Conservation (phyloP, 257 asterid genomes). For the Dorcoceras hygrometricum region DNA sequence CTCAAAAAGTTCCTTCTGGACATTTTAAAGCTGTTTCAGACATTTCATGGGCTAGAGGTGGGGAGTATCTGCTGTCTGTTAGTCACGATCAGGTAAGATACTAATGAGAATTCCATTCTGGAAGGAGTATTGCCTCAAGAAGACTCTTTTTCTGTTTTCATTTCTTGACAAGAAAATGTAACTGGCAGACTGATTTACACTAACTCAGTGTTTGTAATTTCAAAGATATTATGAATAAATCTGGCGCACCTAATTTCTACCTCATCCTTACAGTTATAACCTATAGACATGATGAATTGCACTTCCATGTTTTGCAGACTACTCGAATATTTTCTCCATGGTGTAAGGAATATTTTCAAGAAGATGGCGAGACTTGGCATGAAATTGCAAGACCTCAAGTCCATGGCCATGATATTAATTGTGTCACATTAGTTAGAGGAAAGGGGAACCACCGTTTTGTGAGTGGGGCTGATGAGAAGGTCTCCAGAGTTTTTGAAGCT, state of each 20-base stretch:
- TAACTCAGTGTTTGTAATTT: background rate
- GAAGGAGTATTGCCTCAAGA: background rate
- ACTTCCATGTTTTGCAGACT: constrained; percentile 54
- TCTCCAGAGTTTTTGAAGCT: constrained; percentile 91
- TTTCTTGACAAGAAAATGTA: background rate
- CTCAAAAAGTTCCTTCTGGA: constrained; percentile 96
- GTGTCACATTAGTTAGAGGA: constrained; percentile 70
- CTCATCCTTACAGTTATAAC: constrained; percentile 3
- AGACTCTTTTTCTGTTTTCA: too few relatives aligned
- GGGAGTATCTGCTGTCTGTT: constrained; percentile 78
- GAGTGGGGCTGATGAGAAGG: constrained; percentile 97
- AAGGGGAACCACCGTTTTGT: constrained; percentile 88
- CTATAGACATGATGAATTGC: constrained; percentile 8
- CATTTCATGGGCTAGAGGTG: constrained; percentile 77
- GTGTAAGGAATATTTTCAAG: constrained; percentile 37
- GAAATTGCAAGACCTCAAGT: constrained; percentile 99
- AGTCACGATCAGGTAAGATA: constrained; percentile 91
- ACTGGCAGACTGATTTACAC: background rate
- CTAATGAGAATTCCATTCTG: background rate
- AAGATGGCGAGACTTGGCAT: constrained; percentile 70
- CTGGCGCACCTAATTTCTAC: constrained; percentile 3
- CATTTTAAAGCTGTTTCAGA: constrained; percentile 91
- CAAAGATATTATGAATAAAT: background rate
- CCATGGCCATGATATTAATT: constrained; percentile 95
- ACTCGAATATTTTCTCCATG: constrained; percentile 82